Base-by-base conservation (phyloP, 306 rosid genomes). In the Aeschynomene evenia region DNA sequence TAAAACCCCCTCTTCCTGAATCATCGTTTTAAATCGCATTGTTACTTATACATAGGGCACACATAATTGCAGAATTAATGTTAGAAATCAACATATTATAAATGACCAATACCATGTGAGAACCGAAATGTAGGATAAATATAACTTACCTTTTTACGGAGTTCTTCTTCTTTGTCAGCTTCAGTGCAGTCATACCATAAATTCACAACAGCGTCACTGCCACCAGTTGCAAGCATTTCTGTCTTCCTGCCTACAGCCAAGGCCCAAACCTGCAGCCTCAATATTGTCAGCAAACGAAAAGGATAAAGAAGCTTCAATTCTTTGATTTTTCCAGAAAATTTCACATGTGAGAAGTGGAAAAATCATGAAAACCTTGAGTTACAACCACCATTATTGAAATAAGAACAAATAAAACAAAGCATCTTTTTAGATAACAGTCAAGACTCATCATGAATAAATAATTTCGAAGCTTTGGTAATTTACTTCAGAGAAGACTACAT, bases 191-290 rank as follows among this genome's bases (percentile, higher is more conserved):
- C 98, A 71, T 74, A 78, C 96, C 98, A 92, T 26, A 92, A 39
- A 79, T 90, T 92, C 71, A 92, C 75, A 73, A 85, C 82, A 70
- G 93, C 96, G 71, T 92, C 93, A 51, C 96, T 61, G 11, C 98
- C 95, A 70, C 98, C 98, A 48, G 96, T 90, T 80, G 96, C 98
- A 75, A 92, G 83, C 90, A 86, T 85, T 83, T 92, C 96, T 37
- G 98, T 82, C 80, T 92, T 92, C 81, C 75, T 90, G 46, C 98
- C 91, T 64, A 90, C 88, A 60, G 98, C 85, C 81, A 92, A 79
- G 51, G 96, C 97, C 90, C 96, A 94, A 54, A 94, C 90, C 98
- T 93, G 83, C 78, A 85, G 66, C 46, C 19, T 45, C 75, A 68
- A 52, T 49, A 71, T 23, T 33, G 36, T 82, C 66, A 81, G 77